Evolutionary conservation across 768 basidiomycete species (phyloP).

Genomic region (Leccinum subgranulosum): DNA sequence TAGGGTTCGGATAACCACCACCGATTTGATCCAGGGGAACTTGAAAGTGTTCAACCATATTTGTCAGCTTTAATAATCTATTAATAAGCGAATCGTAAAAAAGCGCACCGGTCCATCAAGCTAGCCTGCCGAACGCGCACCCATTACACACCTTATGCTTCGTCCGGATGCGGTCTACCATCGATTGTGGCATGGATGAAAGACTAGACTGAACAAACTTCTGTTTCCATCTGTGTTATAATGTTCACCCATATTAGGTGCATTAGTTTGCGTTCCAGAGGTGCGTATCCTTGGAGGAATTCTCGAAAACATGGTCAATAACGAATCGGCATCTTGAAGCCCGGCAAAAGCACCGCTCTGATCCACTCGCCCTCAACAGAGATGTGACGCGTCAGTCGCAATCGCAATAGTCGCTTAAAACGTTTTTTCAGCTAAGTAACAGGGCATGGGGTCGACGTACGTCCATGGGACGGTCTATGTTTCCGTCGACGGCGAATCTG

Average conservation of each 20-base stretch:
- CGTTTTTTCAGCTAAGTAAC: slow-evolving; percentile 14
- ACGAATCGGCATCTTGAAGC: slow-evolving; percentile 8
- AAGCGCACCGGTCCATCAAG: slow-evolving; percentile 13
- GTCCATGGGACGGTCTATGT: slow-evolving; percentile 10
- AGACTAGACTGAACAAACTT: slow-evolving; percentile 4
- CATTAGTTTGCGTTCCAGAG: slow-evolving; percentile 2
- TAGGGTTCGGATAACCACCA: slow-evolving; percentile 23
- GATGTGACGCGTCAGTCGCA: slow-evolving; percentile 5
- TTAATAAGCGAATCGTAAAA: not conserved
- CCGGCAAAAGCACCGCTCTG: slow-evolving; percentile 14
- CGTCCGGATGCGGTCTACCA: slow-evolving; percentile 7
- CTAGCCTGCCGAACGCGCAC: slow-evolving; percentile 12
- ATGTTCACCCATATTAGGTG: slow-evolving; percentile 1
- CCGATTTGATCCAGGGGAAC: slow-evolving; percentile 14
- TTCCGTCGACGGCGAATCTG: slow-evolving; percentile 17
- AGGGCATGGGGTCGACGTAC: slow-evolving; percentile 14
- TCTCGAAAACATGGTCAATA: slow-evolving; percentile 10
- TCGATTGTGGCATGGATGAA: not conserved
- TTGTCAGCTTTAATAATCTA: slow-evolving; percentile 17
- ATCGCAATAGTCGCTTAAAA: slow-evolving; percentile 15
- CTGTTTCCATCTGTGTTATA: slow-evolving; percentile 15
- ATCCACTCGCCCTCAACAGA: slow-evolving; percentile 14
- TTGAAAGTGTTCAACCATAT: not conserved
- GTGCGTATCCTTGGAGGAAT: slow-evolving; percentile 2
- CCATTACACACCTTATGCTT: slow-evolving; percentile 11